Evolutionary conservation across 2,329 filamentous ascomycete species (phyloP).

Genomic region (Teratosphaeriaceae sp.): DNA sequence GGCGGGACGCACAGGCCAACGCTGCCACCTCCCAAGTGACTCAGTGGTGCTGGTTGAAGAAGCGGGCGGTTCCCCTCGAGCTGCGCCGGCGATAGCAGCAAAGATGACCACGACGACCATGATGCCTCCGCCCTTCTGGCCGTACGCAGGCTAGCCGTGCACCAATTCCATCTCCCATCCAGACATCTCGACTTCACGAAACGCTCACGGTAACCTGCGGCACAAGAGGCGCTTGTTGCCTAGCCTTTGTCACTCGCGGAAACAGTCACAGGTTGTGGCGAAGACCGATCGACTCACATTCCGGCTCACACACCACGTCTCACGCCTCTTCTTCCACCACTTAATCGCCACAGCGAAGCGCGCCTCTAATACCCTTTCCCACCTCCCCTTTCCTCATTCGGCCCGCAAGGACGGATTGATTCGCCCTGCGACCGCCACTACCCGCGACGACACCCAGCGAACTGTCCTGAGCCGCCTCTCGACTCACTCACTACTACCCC

Average conservation of each 20-base stretch:
- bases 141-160: neutral
- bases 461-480: slow-evolving; percentile 13
- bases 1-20: too few species aligned
- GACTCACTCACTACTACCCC: slow-evolving; percentile 1
- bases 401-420: slow-evolving; percentile 15
- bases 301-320: neutral
- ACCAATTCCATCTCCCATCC: neutral
- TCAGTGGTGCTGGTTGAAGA: too few species aligned
- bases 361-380: neutral
- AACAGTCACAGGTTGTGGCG: neutral
- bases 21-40: too few species aligned
- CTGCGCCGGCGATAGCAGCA: too few species aligned
- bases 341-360: too few species aligned
- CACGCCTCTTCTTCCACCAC: neutral
- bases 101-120: neutral
- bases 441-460: slow-evolving; percentile 6
- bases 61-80: too few species aligned
- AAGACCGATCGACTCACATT: slow-evolving; percentile 3
- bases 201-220: neutral
- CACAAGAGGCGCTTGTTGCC: neutral
- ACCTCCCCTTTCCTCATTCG: slow-evolving; percentile 4
- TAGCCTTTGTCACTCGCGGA: neutral
- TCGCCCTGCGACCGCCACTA: slow-evolving; percentile 8
- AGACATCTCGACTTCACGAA: neutral
- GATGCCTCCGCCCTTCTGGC: neutral